phyloP scores from a whole-genome alignment of 345 rosid species.

The Lepidium didymum region DNA sequence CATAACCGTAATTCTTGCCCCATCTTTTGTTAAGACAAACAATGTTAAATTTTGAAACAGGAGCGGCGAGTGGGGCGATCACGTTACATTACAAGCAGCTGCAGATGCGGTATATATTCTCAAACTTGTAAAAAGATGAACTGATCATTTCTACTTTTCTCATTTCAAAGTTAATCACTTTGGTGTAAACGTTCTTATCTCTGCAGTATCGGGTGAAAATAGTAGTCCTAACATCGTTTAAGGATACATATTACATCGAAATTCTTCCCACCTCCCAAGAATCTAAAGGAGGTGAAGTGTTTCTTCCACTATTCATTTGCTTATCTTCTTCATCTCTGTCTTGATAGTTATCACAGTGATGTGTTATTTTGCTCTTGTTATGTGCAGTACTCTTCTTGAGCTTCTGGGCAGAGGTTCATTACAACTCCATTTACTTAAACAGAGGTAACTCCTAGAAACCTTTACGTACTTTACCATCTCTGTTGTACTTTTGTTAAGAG shows the following conservation, averaged over 20 bases:
- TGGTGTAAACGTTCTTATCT: background rate
- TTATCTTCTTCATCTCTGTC: background rate
- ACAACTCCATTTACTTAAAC: slow-evolving; percentile 78
- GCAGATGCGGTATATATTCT: slow-evolving; percentile 51
- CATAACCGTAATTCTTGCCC: background rate
- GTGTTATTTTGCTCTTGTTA: background rate
- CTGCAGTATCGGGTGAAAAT: slow-evolving; percentile 67
- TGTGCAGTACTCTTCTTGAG: slow-evolving; percentile 73
- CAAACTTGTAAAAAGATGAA: background rate
- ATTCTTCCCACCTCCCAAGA: slow-evolving; percentile 66
- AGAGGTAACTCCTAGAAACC: slow-evolving; percentile 32
- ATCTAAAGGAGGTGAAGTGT: slow-evolving; percentile 52
- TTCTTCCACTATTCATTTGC: background rate
- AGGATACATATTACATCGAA: slow-evolving; percentile 83
- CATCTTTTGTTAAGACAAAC: background rate
- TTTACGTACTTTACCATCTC: background rate
- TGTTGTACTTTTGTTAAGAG: background rate
- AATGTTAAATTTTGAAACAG: slow-evolving; percentile 29
- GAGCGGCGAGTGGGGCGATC: slow-evolving; percentile 49
- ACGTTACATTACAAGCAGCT: slow-evolving; percentile 66
- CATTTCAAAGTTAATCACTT: background rate
- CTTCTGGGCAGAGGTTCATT: slow-evolving; percentile 99
- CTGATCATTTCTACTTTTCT: background rate
- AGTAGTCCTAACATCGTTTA: slow-evolving; percentile 76
- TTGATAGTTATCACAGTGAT: background rate